Base-by-base conservation (phyloP, 2,329 filamentous ascomycete genomes). In the Epichloe uncinata region DNA sequence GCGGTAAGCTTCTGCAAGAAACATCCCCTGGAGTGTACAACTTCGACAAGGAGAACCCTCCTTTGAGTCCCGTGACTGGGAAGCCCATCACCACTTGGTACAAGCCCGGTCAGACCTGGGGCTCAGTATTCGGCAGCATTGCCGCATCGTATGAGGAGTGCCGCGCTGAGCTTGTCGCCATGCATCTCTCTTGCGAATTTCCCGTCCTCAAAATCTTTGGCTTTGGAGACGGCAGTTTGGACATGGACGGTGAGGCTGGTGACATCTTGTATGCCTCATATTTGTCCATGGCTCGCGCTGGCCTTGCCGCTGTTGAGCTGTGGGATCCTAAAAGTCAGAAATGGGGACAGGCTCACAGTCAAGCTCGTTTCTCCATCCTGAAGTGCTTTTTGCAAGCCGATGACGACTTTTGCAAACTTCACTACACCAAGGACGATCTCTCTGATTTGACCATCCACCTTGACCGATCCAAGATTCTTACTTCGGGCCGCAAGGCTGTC, bases 21-120 rank as follows among this genome's bases (percentile, higher is more conserved):
- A 95, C 87, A 0, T 75, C 82, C 2, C 77, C 84, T 1, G 89
- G 88, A 11, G 73, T 78, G 42, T 96, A 79, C 73, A 97, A 97
- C 72, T 97, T 97, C 61, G 87, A 97, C 63, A 72, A 81, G 52
- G 71, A 81, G 53, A 87, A 87, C 62, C 89, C 87, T 7, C 91
- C 91, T 0, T 70, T 87, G 47, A 94, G 81, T 60, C 91, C 90
- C 0, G 67, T 96, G 40, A 87, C 81, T 5, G 75, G 79, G 53
- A 84, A 91, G 66, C 85, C 64, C 1, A 74, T 96, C 45, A 79
- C 78, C 2, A 87, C 84, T 1, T 96, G 85, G 82, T 97, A 97
- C 72, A 95, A 93, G 68, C 88, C 88, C 2, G 89, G 89, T 3
- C 87, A 96, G 67, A 97, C 91, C 0, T 97, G 90, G 90, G 86